Conservation (phyloP, 2,329 filamentous ascomycete genomes). For the Cladosporium cucumerinum region DNA sequence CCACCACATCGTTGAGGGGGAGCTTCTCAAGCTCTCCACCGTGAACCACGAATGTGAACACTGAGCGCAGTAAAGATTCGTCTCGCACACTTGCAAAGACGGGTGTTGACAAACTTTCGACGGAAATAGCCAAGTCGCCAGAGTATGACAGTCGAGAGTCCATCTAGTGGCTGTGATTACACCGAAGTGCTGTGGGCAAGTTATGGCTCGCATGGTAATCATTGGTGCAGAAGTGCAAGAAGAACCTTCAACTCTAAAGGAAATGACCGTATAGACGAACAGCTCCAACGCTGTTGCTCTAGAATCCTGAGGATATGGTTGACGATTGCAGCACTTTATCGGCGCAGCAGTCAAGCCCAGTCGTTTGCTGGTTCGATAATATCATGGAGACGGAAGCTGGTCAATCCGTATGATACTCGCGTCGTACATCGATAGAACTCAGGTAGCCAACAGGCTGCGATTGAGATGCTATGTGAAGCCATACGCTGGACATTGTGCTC, state of each 20-base stretch:
- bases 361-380: neutral
- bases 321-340: neutral
- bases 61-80: neutral
- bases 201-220: neutral
- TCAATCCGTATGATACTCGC: neutral
- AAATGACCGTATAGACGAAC: neutral
- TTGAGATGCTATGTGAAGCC: neutral
- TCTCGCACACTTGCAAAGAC: neutral
- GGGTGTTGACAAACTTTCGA: neutral
- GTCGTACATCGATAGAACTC: neutral
- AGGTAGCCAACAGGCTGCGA: neutral
- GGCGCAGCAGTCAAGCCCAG: neutral
- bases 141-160: neutral
- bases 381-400: neutral
- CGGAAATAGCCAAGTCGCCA: neutral
- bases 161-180: neutral
- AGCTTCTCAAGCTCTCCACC: constrained; percentile 1
- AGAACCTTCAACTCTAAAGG: neutral
- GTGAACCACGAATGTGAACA: neutral
- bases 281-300: neutral
- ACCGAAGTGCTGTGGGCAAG: neutral
- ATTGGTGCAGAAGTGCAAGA: neutral
- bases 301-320: neutral
- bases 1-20: neutral
- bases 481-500: neutral